phyloP scores from a whole-genome alignment of 768 basidiomycete genomes.

The Tephrocybe sp. region DNA sequence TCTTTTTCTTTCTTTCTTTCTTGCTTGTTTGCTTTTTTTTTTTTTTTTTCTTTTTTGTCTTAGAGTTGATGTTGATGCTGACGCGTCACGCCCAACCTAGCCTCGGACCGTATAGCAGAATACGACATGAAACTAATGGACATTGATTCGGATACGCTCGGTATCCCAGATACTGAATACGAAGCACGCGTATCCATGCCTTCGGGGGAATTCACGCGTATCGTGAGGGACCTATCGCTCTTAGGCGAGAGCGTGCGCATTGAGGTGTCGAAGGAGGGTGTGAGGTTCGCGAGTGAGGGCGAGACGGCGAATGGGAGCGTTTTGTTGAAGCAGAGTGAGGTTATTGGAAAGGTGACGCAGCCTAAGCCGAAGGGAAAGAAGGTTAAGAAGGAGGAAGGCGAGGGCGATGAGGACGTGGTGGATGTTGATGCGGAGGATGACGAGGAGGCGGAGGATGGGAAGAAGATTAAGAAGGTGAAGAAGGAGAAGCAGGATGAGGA shows the following conservation, averaged over 20 bases:
- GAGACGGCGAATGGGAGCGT: conserved; percentile 92
- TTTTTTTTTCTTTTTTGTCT: conserved; percentile 1
- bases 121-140: conserved; percentile 99
- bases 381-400: conserved; percentile 41
- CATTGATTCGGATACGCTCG: conserved; percentile 92
- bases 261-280: conserved; percentile 94
- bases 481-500: conserved; percentile 37
- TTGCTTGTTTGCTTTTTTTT: not conserved
- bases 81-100: conserved; percentile 34
- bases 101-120: conserved; percentile 90
- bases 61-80: too few species aligned
- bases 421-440: conserved; percentile 41
- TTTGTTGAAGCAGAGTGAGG: conserved; percentile 74
- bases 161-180: conserved; percentile 97
- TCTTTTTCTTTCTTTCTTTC: too few species aligned
- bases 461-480: conserved; percentile 42
- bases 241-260: conserved; percentile 95
- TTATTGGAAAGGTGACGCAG: conserved; percentile 39
- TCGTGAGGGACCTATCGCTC: conserved; percentile 86
- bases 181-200: conserved; percentile 90
- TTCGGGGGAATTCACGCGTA: conserved; percentile 83
- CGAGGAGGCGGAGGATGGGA: conserved; percentile 40
- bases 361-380: conserved; percentile 31
- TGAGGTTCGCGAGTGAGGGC: conserved; percentile 89
- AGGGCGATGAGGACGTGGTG: conserved; percentile 44